phyloP scores from a whole-genome alignment of 2,329 filamentous ascomycete species.

The Claviceps maximensis region DNA sequence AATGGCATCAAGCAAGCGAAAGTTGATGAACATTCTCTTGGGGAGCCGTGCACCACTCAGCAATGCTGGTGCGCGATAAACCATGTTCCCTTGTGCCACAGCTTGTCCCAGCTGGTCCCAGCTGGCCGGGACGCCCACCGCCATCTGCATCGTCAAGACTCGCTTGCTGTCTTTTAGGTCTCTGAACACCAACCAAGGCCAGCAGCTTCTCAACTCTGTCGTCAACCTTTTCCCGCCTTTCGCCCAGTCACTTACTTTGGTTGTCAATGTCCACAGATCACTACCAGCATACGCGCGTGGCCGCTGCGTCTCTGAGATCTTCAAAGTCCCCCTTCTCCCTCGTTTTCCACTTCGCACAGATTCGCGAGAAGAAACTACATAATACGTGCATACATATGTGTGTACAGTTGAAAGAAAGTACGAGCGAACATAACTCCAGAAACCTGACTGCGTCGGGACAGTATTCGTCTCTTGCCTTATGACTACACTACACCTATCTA shows the following conservation, averaged over 20 bases:
- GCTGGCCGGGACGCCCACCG: neutral
- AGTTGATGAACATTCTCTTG: neutral
- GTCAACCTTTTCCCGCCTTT: neutral
- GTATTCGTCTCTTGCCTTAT: too few species aligned
- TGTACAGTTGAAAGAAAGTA: too few species aligned
- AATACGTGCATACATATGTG: too few species aligned
- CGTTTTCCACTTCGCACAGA: too few species aligned
- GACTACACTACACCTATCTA: too few species aligned
- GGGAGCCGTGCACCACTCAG: neutral
- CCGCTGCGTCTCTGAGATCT: neutral
- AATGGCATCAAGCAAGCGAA: neutral
- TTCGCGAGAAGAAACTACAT: too few species aligned
- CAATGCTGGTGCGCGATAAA: neutral
- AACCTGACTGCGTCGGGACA: too few species aligned
- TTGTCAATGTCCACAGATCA: neutral
- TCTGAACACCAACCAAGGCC: neutral
- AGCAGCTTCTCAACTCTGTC: neutral
- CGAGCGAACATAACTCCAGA: too few species aligned
- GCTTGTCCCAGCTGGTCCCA: constrained; percentile 1
- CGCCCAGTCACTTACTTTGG: neutral
- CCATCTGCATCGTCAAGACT: neutral
- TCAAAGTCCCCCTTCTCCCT: too few species aligned
- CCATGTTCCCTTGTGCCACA: neutral
- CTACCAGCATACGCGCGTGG: neutral
- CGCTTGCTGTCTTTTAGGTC: neutral